These are phyloP conservation scores for Ustilago shanxiensis DNA, from an alignment of 1,284 basidiomycete genomes.

Conservation along the genomic window DNA sequence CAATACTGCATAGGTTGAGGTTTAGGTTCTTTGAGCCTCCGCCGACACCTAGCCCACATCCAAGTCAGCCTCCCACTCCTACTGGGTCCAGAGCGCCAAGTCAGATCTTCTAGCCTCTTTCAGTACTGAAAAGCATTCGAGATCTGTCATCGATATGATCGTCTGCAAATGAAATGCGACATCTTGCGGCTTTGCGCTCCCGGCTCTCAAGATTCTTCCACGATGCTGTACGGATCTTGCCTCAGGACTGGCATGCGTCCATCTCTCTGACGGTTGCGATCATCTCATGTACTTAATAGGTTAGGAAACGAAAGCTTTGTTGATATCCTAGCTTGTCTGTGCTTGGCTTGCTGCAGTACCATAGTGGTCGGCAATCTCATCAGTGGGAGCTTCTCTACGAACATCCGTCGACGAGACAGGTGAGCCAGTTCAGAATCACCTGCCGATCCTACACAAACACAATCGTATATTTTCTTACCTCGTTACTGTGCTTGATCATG, in stretches of 20 bases:
- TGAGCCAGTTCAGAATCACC: too few relatives aligned
- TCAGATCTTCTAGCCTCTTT: slow-evolving; percentile 18
- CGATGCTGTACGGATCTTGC: too few relatives aligned
- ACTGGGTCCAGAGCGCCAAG: slow-evolving; percentile 41
- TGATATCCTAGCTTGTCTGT: too few relatives aligned
- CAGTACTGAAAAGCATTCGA: too few relatives aligned
- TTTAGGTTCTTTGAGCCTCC: slow-evolving; percentile 51
- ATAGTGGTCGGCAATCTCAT: too few relatives aligned
- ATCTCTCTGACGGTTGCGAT: neutral
- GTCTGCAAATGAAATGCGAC: neutral
- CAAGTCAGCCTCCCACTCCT: slow-evolving; percentile 57
- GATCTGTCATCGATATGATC: neutral
- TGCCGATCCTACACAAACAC: too few relatives aligned
- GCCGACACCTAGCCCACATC: slow-evolving; percentile 52
- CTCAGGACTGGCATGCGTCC: too few relatives aligned
- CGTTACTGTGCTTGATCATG: too few relatives aligned
- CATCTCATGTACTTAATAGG: neutral
- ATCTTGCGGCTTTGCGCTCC: too few relatives aligned
- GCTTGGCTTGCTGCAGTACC: neutral
- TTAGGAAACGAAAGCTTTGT: neutral
- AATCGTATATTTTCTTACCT: too few relatives aligned
- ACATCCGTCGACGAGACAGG: too few relatives aligned
- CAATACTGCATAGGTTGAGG: slow-evolving; percentile 73
- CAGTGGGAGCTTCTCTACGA: too few relatives aligned
- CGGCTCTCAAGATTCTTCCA: neutral